phyloP scores from a whole-genome alignment of 306 rosid genomes.

The Medicago lupulina region DNA sequence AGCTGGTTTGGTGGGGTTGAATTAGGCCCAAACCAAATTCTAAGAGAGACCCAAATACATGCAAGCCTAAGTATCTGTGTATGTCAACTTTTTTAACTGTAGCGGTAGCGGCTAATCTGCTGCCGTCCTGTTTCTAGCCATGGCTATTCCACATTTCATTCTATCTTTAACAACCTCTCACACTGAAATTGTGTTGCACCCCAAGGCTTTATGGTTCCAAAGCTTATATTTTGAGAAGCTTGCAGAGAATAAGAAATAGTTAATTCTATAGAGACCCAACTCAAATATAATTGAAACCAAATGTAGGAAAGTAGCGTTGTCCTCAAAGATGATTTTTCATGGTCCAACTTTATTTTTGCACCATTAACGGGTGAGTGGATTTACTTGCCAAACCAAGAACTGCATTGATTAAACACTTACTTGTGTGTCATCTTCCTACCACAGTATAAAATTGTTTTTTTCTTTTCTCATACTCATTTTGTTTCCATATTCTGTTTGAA shows the following conservation, averaged over 20 bases:
- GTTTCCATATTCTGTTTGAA: slow-evolving; percentile 15
- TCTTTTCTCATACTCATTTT: slow-evolving; percentile 2
- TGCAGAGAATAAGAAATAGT: neutral
- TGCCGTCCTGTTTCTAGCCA: neutral
- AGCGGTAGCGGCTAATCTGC: slow-evolving; percentile 2
- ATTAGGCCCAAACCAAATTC: neutral
- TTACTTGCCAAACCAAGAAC: slow-evolving; percentile 16
- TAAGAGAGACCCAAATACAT: neutral
- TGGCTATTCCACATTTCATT: neutral
- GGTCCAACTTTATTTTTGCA: slow-evolving; percentile 19
- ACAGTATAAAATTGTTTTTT: neutral
- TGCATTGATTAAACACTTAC: slow-evolving; percentile 16
- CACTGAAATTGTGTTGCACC: slow-evolving; percentile 10
- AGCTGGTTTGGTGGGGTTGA: neutral
- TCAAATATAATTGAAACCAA: slow-evolving; percentile 1
- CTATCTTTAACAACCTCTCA: neutral
- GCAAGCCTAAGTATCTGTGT: neutral
- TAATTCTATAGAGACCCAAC: neutral
- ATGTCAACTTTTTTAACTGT: neutral
- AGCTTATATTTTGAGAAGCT: slow-evolving; percentile 5
- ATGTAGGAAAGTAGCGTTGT: slow-evolving; percentile 5
- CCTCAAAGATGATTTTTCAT: neutral
- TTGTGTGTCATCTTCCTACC: slow-evolving; percentile 15
- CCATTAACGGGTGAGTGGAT: slow-evolving; percentile 19
- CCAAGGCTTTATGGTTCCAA: neutral